Evolutionary conservation across 2,329 filamentous ascomycete genomes (phyloP), one percentile per base, ranked within the genome.

Genomic region (Grosmannia penicillata): DNA sequence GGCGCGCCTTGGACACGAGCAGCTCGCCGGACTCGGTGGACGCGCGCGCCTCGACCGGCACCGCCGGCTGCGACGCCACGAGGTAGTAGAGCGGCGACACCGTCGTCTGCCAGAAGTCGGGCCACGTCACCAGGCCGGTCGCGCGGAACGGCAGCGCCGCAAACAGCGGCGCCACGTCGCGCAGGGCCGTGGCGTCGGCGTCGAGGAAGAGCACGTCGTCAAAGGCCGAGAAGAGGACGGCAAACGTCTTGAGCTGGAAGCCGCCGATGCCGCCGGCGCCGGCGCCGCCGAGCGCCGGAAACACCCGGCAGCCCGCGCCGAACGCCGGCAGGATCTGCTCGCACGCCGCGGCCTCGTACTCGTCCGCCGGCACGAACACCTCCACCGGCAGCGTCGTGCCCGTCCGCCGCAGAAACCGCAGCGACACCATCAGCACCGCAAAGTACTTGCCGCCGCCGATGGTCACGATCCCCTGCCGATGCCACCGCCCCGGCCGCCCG

Each of bases 131-230:
- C 36, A 75, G 53, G 11, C 72, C 72, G 1, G 60, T 61, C 3
- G 63, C 62, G 4, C 47, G 58, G 50, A 67, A 75, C 0, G 68
- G 66, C 23, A 68, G 60, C 2, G 58, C 55, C 13, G 60, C 52
- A 45, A 76, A 68, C 11, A 75, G 51, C 3, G 53, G 45, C 5
- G 53, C 51, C 0, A 56, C 52, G 31, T 55, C 53, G 28, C 46
- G 44, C 26, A 59, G 45, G 6, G 70, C 68, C 45, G 73, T 71
- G 43, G 60, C 61, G 46, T 75, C 70, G 39, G 66, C 66, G 48
- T 76, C 72, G 48, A 76, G 63, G 51, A 70, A 72, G 14, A 76
- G 56, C 6, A 72, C 60, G 37, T 73, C 62, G 49, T 75, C 66
- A 45, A 75, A 76, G 4, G 69, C 66, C 1, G 71, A 73, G 45